Conservation (phyloP, 805 yeast species). For the Candida dajiaensis region DNA sequence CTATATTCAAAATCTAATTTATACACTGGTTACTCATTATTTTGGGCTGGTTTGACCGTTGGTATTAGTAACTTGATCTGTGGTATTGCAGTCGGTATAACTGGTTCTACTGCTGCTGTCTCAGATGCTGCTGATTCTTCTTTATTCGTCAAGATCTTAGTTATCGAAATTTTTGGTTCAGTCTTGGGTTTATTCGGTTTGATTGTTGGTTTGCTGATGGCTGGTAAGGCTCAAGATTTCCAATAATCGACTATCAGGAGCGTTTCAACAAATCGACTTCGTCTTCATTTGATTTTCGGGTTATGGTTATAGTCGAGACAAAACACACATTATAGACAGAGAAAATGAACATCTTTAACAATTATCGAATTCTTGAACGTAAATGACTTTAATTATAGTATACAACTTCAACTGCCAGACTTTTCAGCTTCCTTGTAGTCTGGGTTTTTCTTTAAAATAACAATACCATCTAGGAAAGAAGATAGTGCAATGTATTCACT, state of each 20-base stretch:
- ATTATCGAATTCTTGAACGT: neutral
- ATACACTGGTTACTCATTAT: constrained; percentile 90
- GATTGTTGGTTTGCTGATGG: constrained; percentile 95
- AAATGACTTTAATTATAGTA: neutral
- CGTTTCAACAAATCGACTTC: neutral
- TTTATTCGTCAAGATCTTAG: constrained; percentile 90
- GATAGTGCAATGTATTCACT: constrained; percentile 86
- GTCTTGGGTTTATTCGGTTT: constrained; percentile 93
- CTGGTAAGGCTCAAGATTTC: constrained; percentile 90
- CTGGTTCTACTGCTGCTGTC: constrained; percentile 98
- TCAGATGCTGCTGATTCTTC: constrained; percentile 97
- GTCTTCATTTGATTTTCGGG: no score
- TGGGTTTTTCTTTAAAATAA: constrained; percentile 85
- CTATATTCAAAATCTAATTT: constrained; percentile 76
- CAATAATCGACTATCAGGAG: constrained; percentile 31
- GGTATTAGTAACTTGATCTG: constrained; percentile 91
- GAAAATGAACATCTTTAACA: neutral
- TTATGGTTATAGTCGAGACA: neutral
- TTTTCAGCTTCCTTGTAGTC: constrained; percentile 63
- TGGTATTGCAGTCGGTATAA: constrained; percentile 95
- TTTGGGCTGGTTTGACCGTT: constrained; percentile 98
- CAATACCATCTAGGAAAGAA: constrained; percentile 85
- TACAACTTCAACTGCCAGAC: neutral
- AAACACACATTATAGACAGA: neutral
- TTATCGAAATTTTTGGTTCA: constrained; percentile 95